Base-by-base conservation (phyloP, 179 eudicot species). In the Pouteria campechiana region DNA sequence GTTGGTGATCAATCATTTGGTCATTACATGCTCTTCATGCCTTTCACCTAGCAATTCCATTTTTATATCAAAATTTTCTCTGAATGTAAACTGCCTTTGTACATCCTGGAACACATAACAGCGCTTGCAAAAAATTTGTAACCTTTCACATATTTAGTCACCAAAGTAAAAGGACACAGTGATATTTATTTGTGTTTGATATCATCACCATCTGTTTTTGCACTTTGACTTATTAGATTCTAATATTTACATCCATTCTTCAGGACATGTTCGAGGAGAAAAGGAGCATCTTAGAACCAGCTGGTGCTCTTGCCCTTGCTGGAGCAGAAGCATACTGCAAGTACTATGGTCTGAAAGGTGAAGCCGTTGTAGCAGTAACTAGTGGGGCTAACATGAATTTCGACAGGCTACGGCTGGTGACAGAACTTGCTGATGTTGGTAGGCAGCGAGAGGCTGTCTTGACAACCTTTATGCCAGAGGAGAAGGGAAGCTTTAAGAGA, bases 181-280 rank as follows among this genome's bases (percentile, higher is more conserved):
- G n/a, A n/a, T n/a, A n/a, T n/a, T n/a, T n/a, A n/a, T n/a, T n/a
- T n/a, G n/a, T n/a, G n/a, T n/a, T n/a, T n/a, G n/a, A n/a, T n/a
- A n/a, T n/a, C n/a, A n/a, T n/a, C n/a, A n/a, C n/a, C n/a, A n/a
- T n/a, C n/a, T n/a, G n/a, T n/a, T n/a, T n/a, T n/a, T n/a, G n/a
- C n/a, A n/a, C n/a, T 48, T 49, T 15, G n/a, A 12, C 20, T 38
- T 52, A 6, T 53, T 22, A 12, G 13, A 0, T 32, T 16, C 4
- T 17, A 19, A 8, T 23, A 3, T 27, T 32, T 47, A 6, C 52
- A 14, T 37, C 37, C 37, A 24, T 53, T 23, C 50, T 46, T 28
- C 49, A 92, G 99, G 83, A 92, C 69, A 92, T 92, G 99, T 92
- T 76, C 48, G 99, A 92, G 75, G 99, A 92, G 77, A 92, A 87